These are phyloP conservation scores for Ambrosia hybrid DNA, from an alignment of 140 eudicot species.

Conservation along the genomic window DNA sequence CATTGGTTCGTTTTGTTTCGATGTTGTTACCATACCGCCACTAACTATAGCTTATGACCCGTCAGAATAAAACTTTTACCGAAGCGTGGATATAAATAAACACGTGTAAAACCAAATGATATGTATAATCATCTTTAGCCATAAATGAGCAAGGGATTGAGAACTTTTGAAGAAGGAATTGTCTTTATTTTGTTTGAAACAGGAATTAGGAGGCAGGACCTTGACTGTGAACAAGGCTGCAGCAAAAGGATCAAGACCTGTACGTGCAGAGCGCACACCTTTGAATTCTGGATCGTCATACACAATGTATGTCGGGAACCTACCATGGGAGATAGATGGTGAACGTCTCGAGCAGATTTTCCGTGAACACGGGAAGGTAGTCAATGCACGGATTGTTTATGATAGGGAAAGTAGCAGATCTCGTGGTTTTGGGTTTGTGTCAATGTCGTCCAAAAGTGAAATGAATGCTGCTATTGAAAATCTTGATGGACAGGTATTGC, in stretches of 20 bases:
- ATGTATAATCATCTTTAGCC: background rate
- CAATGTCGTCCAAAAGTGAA: slow-evolving; percentile 70
- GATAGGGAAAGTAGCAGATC: slow-evolving; percentile 90
- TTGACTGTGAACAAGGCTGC: slow-evolving; percentile 87
- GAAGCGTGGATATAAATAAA: too few species aligned
- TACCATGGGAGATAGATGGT: slow-evolving; percentile 87
- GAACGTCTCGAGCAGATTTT: slow-evolving; percentile 77
- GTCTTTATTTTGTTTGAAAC: slow-evolving; percentile 18
- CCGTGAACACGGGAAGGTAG: slow-evolving; percentile 87
- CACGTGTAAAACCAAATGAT: background rate
- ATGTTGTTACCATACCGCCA: too few species aligned
- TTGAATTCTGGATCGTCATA: slow-evolving; percentile 50
- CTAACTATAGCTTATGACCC: too few species aligned
- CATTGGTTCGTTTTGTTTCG: too few species aligned
- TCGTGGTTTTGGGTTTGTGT: slow-evolving; percentile 94
- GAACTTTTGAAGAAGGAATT: background rate
- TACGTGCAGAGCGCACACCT: slow-evolving; percentile 44
- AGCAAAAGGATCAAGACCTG: slow-evolving; percentile 73
- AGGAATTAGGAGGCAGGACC: slow-evolving; percentile 69
- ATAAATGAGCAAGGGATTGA: background rate
- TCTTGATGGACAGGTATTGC: slow-evolving; percentile 84
- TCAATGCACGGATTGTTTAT: slow-evolving; percentile 61
- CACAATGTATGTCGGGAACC: slow-evolving; percentile 82
- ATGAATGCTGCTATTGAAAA: slow-evolving; percentile 80
- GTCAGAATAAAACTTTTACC: too few species aligned